phyloP scores from a whole-genome alignment of 1,284 basidiomycete genomes.

The Fomitopsis pinicola region DNA sequence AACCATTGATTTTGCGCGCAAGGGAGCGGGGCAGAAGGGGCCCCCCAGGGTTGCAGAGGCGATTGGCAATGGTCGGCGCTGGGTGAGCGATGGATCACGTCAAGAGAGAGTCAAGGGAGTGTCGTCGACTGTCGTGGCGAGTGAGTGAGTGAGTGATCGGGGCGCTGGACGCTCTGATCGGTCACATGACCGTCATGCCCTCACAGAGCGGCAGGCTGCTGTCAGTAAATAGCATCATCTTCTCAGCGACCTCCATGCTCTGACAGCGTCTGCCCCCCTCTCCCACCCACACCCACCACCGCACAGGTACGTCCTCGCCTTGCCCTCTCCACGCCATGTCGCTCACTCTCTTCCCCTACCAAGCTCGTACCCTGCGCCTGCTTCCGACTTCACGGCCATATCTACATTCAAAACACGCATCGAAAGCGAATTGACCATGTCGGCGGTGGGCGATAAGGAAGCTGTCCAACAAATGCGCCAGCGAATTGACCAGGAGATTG shows the following conservation, averaged over 20 bases:
- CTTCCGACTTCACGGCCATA: background rate
- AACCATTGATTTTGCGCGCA: no score
- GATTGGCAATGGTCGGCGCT: background rate
- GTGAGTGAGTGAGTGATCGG: background rate
- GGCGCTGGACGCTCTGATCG: no score
- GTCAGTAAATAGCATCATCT: slow-evolving; percentile 1
- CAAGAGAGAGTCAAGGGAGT: background rate
- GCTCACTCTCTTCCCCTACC: background rate
- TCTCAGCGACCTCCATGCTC: background rate
- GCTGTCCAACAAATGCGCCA: background rate
- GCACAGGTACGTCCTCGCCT: background rate
- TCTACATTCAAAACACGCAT: background rate
- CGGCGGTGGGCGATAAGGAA: background rate
- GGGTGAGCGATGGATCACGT: background rate
- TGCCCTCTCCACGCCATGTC: background rate
- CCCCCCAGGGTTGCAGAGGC: background rate
- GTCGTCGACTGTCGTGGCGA: no score
- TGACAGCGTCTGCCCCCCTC: background rate
- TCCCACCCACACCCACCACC: background rate
- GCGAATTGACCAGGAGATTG: slow-evolving; percentile 1
- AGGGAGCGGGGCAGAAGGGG: no score
- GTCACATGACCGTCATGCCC: background rate
- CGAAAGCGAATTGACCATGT: background rate
- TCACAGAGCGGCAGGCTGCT: background rate
- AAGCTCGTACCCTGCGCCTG: background rate